Base-by-base conservation (phyloP, 192 early-diverging fungal genomes). In the Umbelopsis sp. region DNA sequence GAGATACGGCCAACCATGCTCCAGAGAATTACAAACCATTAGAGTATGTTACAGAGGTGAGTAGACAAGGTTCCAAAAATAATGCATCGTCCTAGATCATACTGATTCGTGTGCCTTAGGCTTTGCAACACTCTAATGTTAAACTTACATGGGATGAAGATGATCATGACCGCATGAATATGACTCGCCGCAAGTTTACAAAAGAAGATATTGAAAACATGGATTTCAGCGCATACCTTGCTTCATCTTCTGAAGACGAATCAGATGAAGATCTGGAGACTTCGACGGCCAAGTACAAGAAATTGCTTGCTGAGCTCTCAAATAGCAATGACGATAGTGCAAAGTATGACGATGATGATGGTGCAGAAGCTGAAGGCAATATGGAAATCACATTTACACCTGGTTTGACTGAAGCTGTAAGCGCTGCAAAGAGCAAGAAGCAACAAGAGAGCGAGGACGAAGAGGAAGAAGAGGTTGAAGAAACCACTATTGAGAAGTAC, bases 81-180 rank as follows among this genome's bases (percentile, higher is more conserved):
- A 4, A 17, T 49, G 16, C 47, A 21, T 6, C 10, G n/a, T n/a
- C 5, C 20, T 20, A n/a, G n/a, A n/a, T 49, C 14, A n/a, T 47
- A 47, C 16, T 49, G 47, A 56, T 20, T 25, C 6, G 16, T 44
- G 9, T 45, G 21, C 52, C 32, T 65, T 71, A 90, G 73, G 96
- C 93, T 14, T 81, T 99, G 54, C 93, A 95, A 79, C 95, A 96
- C 80, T 94, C 95, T 2, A 93, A 92, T 31, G 94, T 95, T n/a
- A 92, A 92, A 77, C 83, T 99, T 43, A 96, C 95, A 0, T 99
- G 97, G 97, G 97, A 99, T 65, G 87, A 91, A 22, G 97, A 99
- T 51, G 96, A 96, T 74, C 88, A 92, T 8, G 92, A 94, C 36
- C 87, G 97, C 44, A 83, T 91, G 17, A 85, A 87, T 47, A 73